Evolutionary conservation across 371 early-diverging fungal species (phyloP), one percentile per base, ranked within the genome.

Genomic region (Lichtheimia corymbifera): DNA sequence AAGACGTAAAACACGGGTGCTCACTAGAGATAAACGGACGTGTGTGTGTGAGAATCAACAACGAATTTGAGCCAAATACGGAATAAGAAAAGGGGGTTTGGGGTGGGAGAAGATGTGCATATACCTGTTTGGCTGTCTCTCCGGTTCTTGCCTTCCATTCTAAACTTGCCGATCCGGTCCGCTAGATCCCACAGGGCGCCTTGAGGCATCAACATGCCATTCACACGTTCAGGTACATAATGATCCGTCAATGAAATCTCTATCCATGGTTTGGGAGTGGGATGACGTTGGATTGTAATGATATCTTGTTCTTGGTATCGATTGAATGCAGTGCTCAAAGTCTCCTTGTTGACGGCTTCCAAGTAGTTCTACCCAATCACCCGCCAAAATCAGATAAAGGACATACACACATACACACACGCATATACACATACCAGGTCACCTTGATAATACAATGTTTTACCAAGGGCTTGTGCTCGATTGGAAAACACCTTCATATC

Each of bases 321-420:
- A 13, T 73, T 75, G 57, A 92, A 84, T 22, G 91, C 92, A 64
- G 91, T 92, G 64, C 84, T 88, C 50, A 94, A 55, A 0, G 93
- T 94, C 64, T 94, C 94, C 70, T 91, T 91, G 71, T 93, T 94
- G 55, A 91, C 84, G 6, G 94, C 89, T 65, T 94, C 94, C 61
- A 94, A 81, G 71, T 92, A 92, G 24, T 76, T 77, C 73, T 72
- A 43, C 22, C 22, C 22, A 22, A 20, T 52, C n/a, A 9, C 49
- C 35, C 35, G 3, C 7, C 12, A 30, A 15, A 5, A 25, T 17
- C 5, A 54, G 40, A 7, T 54, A 6, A 44, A 20, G 12, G 27
- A 17, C n/a, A n/a, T 58, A 17, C 14, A 11, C 11, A 15, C 50
- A 11, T 11, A 0, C 15, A 45, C 2, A 52, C 4, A 27, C 14